Evolutionary conservation across 768 basidiomycete species (phyloP).

Genomic region (Auriscalpium orientale): DNA sequence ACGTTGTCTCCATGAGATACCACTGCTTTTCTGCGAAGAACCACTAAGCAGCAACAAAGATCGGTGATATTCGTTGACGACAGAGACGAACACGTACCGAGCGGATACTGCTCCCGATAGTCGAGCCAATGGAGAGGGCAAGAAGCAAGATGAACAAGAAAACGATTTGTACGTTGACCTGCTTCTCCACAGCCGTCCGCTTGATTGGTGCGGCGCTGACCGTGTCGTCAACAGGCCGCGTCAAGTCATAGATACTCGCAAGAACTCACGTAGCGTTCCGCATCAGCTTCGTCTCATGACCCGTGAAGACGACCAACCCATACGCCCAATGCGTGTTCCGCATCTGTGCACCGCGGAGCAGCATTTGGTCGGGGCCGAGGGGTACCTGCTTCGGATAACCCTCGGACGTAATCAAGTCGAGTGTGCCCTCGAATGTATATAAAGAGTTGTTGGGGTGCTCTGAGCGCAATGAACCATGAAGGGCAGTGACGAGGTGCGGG

Average conservation of each 20-base stretch:
- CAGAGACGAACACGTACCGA: constrained; percentile 36
- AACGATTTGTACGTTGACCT: constrained; percentile 94
- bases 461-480: constrained; percentile 81
- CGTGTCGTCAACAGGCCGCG: neutral
- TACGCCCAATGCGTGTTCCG: constrained; percentile 97
- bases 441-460: constrained; percentile 98
- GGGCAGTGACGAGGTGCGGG: constrained; percentile 60
- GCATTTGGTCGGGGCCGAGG: constrained; percentile 88
- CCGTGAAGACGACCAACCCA: constrained; percentile 88
- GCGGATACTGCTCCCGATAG: constrained; percentile 86
- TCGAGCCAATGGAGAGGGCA: constrained; percentile 82
- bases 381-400: constrained; percentile 76
- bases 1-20: constrained; percentile 70
- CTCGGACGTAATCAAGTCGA: constrained; percentile 52
- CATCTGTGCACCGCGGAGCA: constrained; percentile 90
- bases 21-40: constrained; percentile 82
- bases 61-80: neutral
- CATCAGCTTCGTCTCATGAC: constrained; percentile 98
- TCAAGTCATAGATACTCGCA: neutral
- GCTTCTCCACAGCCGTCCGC: constrained; percentile 88
- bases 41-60: constrained; percentile 42
- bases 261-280: constrained; percentile 86
- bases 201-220: constrained; percentile 91
- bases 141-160: constrained; percentile 88
- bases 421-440: constrained; percentile 87